Percentiles rank a stretch among this genome's conserved stretches.
These are phyloP conservation scores for Hericium coralloides DNA, from an alignment of 768 basidiomycete species.

Conservation along the genomic window DNA sequence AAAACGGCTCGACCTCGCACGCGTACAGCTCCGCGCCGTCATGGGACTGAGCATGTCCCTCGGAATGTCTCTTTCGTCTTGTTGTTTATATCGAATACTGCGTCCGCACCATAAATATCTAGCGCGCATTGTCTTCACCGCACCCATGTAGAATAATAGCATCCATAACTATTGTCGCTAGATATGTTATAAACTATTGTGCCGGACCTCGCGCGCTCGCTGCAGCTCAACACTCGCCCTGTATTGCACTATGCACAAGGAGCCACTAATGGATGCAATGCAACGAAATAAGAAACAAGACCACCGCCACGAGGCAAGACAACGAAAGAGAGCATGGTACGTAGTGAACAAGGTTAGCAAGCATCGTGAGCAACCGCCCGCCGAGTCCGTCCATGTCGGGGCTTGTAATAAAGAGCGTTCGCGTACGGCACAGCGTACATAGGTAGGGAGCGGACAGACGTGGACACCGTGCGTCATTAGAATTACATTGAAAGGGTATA, in stretches of 20 bases:
- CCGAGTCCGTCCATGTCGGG: slow-evolving; percentile 14
- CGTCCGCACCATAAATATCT: slow-evolving; percentile 1
- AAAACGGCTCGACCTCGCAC: slow-evolving; percentile 25
- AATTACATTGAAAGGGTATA: slow-evolving; percentile 19
- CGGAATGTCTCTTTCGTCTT: slow-evolving; percentile 3
- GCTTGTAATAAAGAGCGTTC: slow-evolving; percentile 13
- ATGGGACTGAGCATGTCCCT: slow-evolving; percentile 29
- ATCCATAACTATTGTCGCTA: slow-evolving; percentile 6
- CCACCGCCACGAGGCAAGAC: background rate
- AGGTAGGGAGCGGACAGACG: slow-evolving; percentile 8
- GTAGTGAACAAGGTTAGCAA: slow-evolving; percentile 11
- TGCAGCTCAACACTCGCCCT: slow-evolving; percentile 15
- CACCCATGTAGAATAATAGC: slow-evolving; percentile 4
- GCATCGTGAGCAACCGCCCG: slow-evolving; percentile 3
- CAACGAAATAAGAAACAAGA: slow-evolving; percentile 17
- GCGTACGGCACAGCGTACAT: slow-evolving; percentile 15
- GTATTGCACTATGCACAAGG: slow-evolving; percentile 17
- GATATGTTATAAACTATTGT: slow-evolving; percentile 7
- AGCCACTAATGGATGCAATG: slow-evolving; percentile 14
- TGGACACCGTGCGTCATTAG: slow-evolving; percentile 15
- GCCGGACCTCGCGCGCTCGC: slow-evolving; percentile 9
- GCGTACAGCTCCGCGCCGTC: slow-evolving; percentile 43
- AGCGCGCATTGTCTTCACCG: too few relatives aligned
- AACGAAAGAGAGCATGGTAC: background rate
- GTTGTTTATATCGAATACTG: slow-evolving; percentile 3